A percentile compares a stretch with the other conserved stretches of the same genome.
phyloP scores from a whole-genome alignment of 1,284 basidiomycete species.

The Ustilago shanxiensis region DNA sequence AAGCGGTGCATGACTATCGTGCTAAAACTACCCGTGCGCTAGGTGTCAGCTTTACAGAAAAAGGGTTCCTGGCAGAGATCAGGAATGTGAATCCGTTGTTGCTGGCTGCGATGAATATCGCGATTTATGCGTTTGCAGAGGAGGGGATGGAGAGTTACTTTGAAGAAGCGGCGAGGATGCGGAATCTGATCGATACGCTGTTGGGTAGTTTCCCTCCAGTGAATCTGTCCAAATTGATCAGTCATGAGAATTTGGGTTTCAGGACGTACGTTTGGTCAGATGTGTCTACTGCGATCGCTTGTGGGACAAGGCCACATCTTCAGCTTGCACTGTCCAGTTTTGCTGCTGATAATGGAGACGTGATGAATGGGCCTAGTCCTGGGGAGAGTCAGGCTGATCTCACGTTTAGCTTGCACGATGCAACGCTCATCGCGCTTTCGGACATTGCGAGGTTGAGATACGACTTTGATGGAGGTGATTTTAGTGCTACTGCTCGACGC shows the following conservation, averaged over 20 bases:
- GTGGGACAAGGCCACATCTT: slow-evolving; percentile 39
- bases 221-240: slow-evolving; percentile 27
- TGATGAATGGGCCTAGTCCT: neutral
- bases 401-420: slow-evolving; percentile 35
- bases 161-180: slow-evolving; percentile 36
- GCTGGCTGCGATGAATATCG: slow-evolving; percentile 41
- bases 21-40: slow-evolving; percentile 25
- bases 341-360: neutral
- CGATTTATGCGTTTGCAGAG: slow-evolving; percentile 46
- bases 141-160: slow-evolving; percentile 44
- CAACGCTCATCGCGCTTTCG: slow-evolving; percentile 30
- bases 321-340: slow-evolving; percentile 33
- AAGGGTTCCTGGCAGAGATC: slow-evolving; percentile 33
- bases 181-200: slow-evolving; percentile 28
- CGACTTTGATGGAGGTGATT: slow-evolving; percentile 45
- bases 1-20: slow-evolving; percentile 33
- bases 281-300: slow-evolving; percentile 36
- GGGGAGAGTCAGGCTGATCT: neutral
- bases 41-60: slow-evolving; percentile 40
- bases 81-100: slow-evolving; percentile 31
- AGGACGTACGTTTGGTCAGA: slow-evolving; percentile 45
- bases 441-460: slow-evolving; percentile 41
- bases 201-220: slow-evolving; percentile 38
- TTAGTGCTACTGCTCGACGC: slow-evolving; percentile 17
- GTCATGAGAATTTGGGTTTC: slow-evolving; percentile 36